Conservation (phyloP, 129 eudicot species). For the carrot (Daucus carota) region DNA sequence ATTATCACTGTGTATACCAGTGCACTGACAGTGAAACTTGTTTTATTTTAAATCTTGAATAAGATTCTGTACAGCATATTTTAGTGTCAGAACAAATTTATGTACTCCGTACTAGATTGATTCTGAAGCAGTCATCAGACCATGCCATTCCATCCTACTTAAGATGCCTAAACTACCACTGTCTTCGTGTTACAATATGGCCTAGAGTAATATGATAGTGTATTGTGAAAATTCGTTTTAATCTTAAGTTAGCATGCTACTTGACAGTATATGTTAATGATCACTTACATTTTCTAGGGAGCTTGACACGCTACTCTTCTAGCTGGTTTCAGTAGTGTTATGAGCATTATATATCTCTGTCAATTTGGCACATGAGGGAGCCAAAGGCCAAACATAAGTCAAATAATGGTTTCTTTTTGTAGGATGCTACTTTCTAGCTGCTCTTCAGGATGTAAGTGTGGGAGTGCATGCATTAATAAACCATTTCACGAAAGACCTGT, state of each 20-base stretch:
- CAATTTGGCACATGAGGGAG: not conserved
- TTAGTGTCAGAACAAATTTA: not conserved
- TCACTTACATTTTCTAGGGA: not conserved
- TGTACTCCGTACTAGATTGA: not conserved
- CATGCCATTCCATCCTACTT: not conserved
- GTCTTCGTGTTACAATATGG: not conserved
- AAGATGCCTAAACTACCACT: not conserved
- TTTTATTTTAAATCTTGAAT: not conserved
- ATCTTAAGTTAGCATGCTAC: not conserved
- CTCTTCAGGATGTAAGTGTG: constrained; percentile 85
- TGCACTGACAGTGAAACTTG: not conserved
- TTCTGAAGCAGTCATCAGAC: not conserved
- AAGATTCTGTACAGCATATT: not conserved
- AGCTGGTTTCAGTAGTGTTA: not conserved
- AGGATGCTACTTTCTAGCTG: constrained; percentile 94
- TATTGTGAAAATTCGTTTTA: not conserved
- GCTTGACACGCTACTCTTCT: not conserved
- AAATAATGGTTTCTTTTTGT: constrained; percentile 16
- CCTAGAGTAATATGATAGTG: not conserved
- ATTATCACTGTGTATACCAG: not conserved
- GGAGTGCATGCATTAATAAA: constrained; percentile 69
- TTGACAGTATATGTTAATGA: not conserved
- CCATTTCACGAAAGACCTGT: constrained; percentile 72
- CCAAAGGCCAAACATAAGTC: not conserved
- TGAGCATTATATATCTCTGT: not conserved